Conservation (phyloP, 169 alveolate genomes). For the Cryptosporidium sp. region DNA sequence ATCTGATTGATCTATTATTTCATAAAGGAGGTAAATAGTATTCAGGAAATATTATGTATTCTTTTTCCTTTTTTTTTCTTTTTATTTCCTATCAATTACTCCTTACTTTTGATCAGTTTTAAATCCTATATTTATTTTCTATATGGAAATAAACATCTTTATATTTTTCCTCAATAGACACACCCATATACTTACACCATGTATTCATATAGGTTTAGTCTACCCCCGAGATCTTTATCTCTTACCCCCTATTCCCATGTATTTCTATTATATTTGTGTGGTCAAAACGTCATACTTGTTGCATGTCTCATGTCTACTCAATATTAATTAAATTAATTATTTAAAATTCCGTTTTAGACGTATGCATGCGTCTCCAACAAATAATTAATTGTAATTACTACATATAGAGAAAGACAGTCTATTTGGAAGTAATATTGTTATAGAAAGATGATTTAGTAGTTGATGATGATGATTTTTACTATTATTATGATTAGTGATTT, state of each 20-base stretch:
- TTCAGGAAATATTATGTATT: constrained; percentile 10
- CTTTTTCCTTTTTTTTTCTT: constrained; percentile 9
- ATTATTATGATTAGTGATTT: no score
- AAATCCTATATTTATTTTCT: constrained; percentile 23
- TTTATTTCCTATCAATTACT: neutral
- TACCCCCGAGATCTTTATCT: constrained; percentile 25
- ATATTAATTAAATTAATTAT: constrained; percentile 12
- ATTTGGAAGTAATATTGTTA: neutral
- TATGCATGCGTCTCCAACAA: constrained; percentile 27
- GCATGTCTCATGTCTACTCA: constrained; percentile 29
- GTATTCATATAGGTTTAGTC: constrained; percentile 60
- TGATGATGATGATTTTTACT: no score
- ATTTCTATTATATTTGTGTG: constrained; percentile 62
- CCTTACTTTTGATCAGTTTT: constrained; percentile 16
- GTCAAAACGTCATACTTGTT: constrained; percentile 75
- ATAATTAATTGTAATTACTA: neutral
- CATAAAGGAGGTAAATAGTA: constrained; percentile 3
- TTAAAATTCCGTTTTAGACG: constrained; percentile 6
- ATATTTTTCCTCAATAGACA: constrained; percentile 67
- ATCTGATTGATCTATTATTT: constrained; percentile 8
- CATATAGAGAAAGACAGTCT: no score
- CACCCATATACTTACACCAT: constrained; percentile 70
- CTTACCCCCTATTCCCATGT: constrained; percentile 60
- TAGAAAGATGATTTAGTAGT: neutral
- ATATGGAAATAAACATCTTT: constrained; percentile 72